Conservation (phyloP, 345 rosid genomes). For the Fremontodendron californicum region DNA sequence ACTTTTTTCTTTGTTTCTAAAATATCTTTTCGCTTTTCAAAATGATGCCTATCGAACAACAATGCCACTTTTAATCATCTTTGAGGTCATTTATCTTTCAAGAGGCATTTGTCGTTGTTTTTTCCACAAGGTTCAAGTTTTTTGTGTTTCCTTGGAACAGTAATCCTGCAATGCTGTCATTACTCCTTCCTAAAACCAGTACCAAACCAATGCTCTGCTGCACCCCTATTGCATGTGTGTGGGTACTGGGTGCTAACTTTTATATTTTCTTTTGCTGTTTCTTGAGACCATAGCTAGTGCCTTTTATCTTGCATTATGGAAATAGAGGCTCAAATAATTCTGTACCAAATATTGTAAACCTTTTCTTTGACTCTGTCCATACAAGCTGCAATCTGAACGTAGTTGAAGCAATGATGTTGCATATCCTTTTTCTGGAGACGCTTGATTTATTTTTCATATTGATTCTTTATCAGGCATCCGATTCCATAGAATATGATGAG, state of each 20-base stretch:
- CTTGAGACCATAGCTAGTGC: not conserved
- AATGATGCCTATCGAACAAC: not conserved
- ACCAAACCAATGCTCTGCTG: not conserved
- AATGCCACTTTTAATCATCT: not conserved
- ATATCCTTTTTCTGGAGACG: not conserved
- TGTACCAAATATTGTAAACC: not conserved
- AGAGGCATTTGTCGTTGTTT: not conserved
- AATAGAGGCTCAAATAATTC: conserved; percentile 7
- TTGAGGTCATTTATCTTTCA: too few species aligned
- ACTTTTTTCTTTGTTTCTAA: not conserved
- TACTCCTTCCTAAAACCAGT: not conserved
- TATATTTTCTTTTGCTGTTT: not conserved
- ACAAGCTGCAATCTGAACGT: not conserved
- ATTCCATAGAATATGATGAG: conserved; percentile 36
- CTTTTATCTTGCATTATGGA: not conserved
- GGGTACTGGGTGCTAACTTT: not conserved
- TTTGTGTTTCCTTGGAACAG: not conserved
- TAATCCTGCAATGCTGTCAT: not conserved
- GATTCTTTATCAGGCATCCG: conserved; percentile 50
- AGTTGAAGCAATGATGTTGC: not conserved
- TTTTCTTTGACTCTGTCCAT: not conserved
- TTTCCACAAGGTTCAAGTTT: not conserved
- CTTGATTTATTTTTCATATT: conserved; percentile 16
- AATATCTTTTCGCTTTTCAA: not conserved
- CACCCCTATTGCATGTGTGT: not conserved